A percentile compares a stretch with the other conserved stretches of the same genome.
phyloP scores from a whole-genome alignment of 352 stramenopile species.

The Globisporangium radiosum region DNA sequence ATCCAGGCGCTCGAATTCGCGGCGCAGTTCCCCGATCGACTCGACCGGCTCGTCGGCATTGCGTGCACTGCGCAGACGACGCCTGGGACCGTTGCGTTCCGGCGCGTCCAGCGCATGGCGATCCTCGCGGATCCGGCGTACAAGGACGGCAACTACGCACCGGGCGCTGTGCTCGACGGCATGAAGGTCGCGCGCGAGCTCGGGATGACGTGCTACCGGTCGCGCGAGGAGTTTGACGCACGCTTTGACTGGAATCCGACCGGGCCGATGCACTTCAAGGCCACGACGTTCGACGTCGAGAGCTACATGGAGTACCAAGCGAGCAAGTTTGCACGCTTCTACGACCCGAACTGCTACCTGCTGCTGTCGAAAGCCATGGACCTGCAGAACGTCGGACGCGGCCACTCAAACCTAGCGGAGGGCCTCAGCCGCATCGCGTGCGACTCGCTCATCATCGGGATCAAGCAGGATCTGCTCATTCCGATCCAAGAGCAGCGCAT shows the following conservation, averaged over 20 bases:
- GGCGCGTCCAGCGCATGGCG: constrained; percentile 75
- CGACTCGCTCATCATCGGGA: constrained; percentile 65
- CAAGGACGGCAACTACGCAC: constrained; percentile 73
- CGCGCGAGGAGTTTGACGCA: constrained; percentile 79
- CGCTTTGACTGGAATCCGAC: constrained; percentile 85
- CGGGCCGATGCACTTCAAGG: constrained; percentile 59
- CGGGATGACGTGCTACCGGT: constrained; percentile 87
- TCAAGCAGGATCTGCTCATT: constrained; percentile 84
- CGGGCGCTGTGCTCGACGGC: constrained; percentile 46
- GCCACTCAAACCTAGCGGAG: constrained; percentile 61
- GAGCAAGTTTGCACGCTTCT: constrained; percentile 77
- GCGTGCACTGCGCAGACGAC: constrained; percentile 84
- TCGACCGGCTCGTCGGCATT: constrained; percentile 71
- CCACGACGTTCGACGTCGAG: constrained; percentile 84
- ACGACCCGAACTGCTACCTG: constrained; percentile 87
- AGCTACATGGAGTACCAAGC: constrained; percentile 89
- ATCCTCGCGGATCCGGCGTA: constrained; percentile 76
- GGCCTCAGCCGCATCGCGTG: constrained; percentile 63
- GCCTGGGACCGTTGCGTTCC: constrained; percentile 78
- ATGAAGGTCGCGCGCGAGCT: constrained; percentile 85
- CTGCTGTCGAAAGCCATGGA: constrained; percentile 87
- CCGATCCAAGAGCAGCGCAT: constrained; percentile 75
- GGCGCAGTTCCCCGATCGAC: constrained; percentile 67
- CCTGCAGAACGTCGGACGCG: constrained; percentile 68
- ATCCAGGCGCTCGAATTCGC: constrained; percentile 84